A percentile compares a stretch with the other conserved stretches of the same genome.
These are phyloP conservation scores for Lanmaoa pseudosensibilis DNA, from an alignment of 768 basidiomycete species.

Conservation along the genomic window DNA sequence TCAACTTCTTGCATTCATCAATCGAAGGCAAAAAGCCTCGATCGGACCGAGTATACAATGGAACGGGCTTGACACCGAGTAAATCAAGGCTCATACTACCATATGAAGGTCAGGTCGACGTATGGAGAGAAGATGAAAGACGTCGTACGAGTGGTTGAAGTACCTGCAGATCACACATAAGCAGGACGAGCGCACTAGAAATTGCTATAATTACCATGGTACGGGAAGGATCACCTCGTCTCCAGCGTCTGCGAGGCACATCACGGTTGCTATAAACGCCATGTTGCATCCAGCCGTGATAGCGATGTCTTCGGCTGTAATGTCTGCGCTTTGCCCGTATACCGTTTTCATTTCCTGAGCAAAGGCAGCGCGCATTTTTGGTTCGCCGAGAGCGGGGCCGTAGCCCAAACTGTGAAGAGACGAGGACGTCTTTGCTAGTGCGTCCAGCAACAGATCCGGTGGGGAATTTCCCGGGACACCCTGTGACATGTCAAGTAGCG, in stretches of 20 bases:
- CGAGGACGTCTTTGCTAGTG: conserved; percentile 45
- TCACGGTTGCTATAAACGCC: conserved; percentile 62
- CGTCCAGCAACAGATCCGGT: conserved; percentile 47
- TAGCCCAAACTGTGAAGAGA: conserved; percentile 54
- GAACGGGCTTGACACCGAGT: conserved; percentile 58
- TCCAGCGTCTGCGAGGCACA: conserved; percentile 65
- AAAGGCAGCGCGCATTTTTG: conserved; percentile 48
- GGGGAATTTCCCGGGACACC: conserved; percentile 73
- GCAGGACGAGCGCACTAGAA: not conserved
- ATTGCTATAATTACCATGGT: conserved; percentile 51
- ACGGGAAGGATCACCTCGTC: conserved; percentile 73
- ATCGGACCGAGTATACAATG: conserved; percentile 49
- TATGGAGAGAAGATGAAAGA: not conserved
- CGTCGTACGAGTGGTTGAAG: conserved; percentile 58
- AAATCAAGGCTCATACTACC: conserved; percentile 68
- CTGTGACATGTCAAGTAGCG: conserved; percentile 73
- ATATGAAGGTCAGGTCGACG: not conserved
- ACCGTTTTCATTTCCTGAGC: conserved; percentile 58
- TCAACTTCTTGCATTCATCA: conserved; percentile 47
- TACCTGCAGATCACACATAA: conserved; percentile 44
- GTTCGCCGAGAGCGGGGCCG: conserved; percentile 58
- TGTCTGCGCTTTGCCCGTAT: conserved; percentile 53
- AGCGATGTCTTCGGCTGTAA: conserved; percentile 58
- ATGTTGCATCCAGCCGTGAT: conserved; percentile 74
- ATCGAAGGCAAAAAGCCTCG: conserved; percentile 63